Percentiles rank a stretch among this genome's conserved stretches.
phyloP scores from a whole-genome alignment of 176 grass and related monocot genomes.

The Panicum miliaceum region DNA sequence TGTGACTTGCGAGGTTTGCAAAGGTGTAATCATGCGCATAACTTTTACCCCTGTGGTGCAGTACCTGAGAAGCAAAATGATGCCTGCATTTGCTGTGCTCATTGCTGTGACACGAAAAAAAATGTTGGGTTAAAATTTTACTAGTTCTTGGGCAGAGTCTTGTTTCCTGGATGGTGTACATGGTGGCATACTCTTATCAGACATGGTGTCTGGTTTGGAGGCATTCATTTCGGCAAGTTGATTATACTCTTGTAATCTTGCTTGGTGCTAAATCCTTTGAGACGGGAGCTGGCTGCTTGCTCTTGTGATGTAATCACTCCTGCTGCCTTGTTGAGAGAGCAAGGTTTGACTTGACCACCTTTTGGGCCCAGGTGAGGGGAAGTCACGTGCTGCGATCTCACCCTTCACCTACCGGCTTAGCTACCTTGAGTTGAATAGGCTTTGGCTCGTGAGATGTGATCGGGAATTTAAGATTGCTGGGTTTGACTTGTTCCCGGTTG shows the following conservation, averaged over 20 bases:
- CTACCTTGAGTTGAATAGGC: slow-evolving; percentile 25
- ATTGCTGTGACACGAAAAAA: slow-evolving; percentile 32
- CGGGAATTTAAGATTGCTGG: slow-evolving; percentile 9
- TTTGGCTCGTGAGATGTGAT: slow-evolving; percentile 28
- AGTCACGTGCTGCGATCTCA: slow-evolving; percentile 52
- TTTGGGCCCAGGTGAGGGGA: slow-evolving; percentile 7
- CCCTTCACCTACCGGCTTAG: neutral
- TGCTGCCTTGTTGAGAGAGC: slow-evolving; percentile 1
- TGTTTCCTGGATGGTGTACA: slow-evolving; percentile 37
- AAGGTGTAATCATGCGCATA: slow-evolving; percentile 41
- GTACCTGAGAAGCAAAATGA: slow-evolving; percentile 60
- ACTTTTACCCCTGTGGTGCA: slow-evolving; percentile 21
- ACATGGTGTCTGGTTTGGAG: neutral
- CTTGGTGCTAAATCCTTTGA: neutral
- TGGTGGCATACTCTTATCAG: slow-evolving; percentile 1
- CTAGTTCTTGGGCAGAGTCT: slow-evolving; percentile 36
- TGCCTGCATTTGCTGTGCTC: slow-evolving; percentile 53
- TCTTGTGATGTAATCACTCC: slow-evolving; percentile 20
- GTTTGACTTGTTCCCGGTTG: slow-evolving; percentile 39
- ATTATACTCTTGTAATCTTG: neutral
- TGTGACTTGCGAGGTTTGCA: slow-evolving; percentile 57
- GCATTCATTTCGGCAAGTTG: slow-evolving; percentile 3
- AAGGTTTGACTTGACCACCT: slow-evolving; percentile 33
- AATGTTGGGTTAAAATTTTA: neutral
- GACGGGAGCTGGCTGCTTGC: slow-evolving; percentile 6